Evolutionary conservation across 768 basidiomycete genomes (phyloP), one percentile per base, ranked within the genome.

Genomic region (Leccinum subgranulosum): DNA sequence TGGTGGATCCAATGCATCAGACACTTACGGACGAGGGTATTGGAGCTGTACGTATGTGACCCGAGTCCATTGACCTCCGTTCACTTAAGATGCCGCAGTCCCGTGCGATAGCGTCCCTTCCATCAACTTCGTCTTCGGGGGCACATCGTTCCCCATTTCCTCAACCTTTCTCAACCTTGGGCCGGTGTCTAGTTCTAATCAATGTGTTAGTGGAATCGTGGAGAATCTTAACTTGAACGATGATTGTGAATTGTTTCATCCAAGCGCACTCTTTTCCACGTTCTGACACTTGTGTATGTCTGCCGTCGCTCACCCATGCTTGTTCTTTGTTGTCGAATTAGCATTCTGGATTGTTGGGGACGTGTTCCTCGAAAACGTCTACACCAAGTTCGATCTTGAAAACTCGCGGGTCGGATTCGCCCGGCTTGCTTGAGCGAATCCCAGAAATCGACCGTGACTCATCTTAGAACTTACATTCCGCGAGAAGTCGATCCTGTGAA

Each of bases 31-130:
- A 1, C 1, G 36, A 2, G 75, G 76, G 28, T 66, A 55, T 50
- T 77, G 80, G 60, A 74, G 75, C 4, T 59, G 66, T 49, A 19
- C 31, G 49, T 11, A 11, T 19, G n/a, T 6, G 27, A 8, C 19
- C 29, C 11, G 29, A 31, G 29, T 25, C 6, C 17, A 11, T 49
- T 2, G 10, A 31, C 19, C 29, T 17, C 28, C n/a, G n/a, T 31
- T 17, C 11, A 11, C 12, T 28, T 28, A 28, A 49, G 28, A 11
- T n/a, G 8, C n/a, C 4, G 15, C 10, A 49, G 49, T 49, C 11
- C 49, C 49, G 19, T 49, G 49, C 29, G 11, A 31, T 49, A 1
- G 6, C 14, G 31, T 49, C 11, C 49, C 49, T 9, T 11, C n/a
- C 0, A 7, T 49, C n/a, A 31, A 5, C 29, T 19, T 49, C 10